Evolutionary conservation across 768 basidiomycete species (phyloP).

Genomic region (Hygrocybe punicea): DNA sequence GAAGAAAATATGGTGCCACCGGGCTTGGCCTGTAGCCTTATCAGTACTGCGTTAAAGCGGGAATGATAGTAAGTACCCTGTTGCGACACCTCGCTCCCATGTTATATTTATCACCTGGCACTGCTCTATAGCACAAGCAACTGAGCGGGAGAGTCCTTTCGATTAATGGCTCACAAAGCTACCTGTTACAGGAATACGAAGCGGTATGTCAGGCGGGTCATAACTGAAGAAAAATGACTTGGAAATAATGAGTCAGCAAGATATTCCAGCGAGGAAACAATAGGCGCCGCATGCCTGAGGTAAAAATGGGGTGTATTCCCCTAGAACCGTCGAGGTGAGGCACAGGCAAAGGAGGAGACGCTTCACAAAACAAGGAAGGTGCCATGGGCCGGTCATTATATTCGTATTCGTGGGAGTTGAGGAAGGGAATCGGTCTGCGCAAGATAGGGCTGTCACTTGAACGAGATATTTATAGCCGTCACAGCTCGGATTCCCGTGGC

Average conservation of each 20-base stretch:
- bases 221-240: slow-evolving; percentile 49
- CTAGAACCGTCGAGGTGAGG: not conserved
- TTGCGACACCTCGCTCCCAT: slow-evolving; percentile 40
- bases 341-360: not conserved
- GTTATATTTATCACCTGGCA: slow-evolving; percentile 43
- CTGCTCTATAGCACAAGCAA: slow-evolving; percentile 32
- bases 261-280: not conserved
- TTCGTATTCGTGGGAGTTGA: too few species aligned
- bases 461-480: too few species aligned
- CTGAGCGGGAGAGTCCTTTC: not conserved
- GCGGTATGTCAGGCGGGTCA: slow-evolving; percentile 32
- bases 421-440: not conserved
- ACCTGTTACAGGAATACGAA: slow-evolving; percentile 43
- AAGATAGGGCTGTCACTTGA: not conserved
- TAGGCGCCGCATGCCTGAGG: slow-evolving; percentile 10
- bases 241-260: not conserved
- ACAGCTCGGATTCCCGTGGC: too few species aligned
- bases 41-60: slow-evolving; percentile 5
- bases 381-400: too few species aligned
- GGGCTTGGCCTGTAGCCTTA: slow-evolving; percentile 47
- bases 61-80: slow-evolving; percentile 33
- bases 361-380: not conserved
- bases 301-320: slow-evolving; percentile 12
- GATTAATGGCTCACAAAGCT: not conserved
- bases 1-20: slow-evolving; percentile 54